These are phyloP conservation scores for Microstegium vimineum DNA, from an alignment of 176 grass and related monocot species.

Conservation along the genomic window DNA sequence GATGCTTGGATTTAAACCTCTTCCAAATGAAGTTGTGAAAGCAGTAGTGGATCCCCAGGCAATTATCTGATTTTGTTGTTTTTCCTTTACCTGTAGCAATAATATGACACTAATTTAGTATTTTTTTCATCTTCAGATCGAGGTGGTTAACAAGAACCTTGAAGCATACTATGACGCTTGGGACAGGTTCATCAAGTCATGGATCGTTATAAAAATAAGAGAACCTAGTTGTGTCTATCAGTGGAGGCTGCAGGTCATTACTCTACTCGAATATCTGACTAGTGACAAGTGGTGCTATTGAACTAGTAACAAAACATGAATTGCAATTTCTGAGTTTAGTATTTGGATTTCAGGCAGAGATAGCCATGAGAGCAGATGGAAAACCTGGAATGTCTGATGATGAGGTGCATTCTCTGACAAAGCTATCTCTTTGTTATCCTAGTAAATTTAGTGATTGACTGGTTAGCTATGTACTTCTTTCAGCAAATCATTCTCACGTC, in stretches of 20 bases:
- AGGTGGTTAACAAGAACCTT: constrained; percentile 90
- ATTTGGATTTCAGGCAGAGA: constrained; percentile 72
- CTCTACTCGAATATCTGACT: constrained; percentile 16
- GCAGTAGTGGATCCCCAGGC: constrained; percentile 80
- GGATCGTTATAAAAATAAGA: constrained; percentile 98
- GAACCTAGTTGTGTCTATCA: constrained; percentile 83
- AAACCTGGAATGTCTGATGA: constrained; percentile 97
- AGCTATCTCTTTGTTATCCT: neutral
- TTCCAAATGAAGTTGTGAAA: constrained; percentile 85
- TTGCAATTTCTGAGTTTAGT: constrained; percentile 20
- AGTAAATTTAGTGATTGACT: neutral
- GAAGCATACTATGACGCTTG: constrained; percentile 86
- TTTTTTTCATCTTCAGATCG: constrained; percentile 53
- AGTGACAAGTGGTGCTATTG: neutral
- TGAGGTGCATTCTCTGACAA: constrained; percentile 48
- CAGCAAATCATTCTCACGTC: neutral
- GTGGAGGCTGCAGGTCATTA: constrained; percentile 85
- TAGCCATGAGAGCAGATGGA: constrained; percentile 90
- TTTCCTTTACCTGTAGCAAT: neutral
- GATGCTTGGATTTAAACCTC: constrained; percentile 99
- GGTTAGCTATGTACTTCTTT: neutral
- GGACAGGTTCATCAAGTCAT: constrained; percentile 88
- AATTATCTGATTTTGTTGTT: constrained; percentile 17
- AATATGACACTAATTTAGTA: neutral
- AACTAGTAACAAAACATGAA: neutral